Conservation (phyloP, 306 rosid species). For the Fagus sylvatica region DNA sequence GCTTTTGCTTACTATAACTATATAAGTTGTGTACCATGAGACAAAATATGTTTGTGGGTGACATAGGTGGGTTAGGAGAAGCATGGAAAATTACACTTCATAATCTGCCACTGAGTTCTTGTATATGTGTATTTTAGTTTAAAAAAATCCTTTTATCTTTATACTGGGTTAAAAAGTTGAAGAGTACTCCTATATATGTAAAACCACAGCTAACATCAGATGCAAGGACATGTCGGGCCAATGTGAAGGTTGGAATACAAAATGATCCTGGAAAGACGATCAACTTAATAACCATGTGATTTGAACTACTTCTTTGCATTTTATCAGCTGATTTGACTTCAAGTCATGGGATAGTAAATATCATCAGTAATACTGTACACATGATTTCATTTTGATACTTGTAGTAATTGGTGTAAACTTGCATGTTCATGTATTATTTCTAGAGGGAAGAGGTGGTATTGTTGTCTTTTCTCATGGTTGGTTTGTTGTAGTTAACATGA, state of each 20-base stretch:
- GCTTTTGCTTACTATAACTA: neutral
- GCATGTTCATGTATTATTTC: neutral
- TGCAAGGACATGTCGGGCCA: too few species aligned
- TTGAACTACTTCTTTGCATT: too few species aligned
- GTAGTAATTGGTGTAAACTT: neutral
- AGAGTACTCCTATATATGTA: constrained; percentile 82
- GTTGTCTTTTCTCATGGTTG: neutral
- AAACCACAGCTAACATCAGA: constrained; percentile 82
- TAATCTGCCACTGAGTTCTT: constrained; percentile 6
- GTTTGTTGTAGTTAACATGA: neutral
- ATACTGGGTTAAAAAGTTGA: constrained; percentile 81
- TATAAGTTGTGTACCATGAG: neutral
- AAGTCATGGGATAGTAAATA: constrained; percentile 80
- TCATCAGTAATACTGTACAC: constrained; percentile 73
- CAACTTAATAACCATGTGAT: too few species aligned
- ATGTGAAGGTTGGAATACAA: too few species aligned
- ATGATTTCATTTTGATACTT: neutral
- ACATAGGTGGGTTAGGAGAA: constrained; percentile 9
- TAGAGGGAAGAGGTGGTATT: neutral
- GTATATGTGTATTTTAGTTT: neutral
- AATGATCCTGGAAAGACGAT: too few species aligned
- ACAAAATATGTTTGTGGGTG: neutral
- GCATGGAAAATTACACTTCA: constrained; percentile 8
- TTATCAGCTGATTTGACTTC: constrained; percentile 48
- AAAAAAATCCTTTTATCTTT: constrained; percentile 9